Evolutionary conservation across 139 green algal genomes (phyloP).

Genomic region (Chlamydomonas sphaeroides): DNA sequence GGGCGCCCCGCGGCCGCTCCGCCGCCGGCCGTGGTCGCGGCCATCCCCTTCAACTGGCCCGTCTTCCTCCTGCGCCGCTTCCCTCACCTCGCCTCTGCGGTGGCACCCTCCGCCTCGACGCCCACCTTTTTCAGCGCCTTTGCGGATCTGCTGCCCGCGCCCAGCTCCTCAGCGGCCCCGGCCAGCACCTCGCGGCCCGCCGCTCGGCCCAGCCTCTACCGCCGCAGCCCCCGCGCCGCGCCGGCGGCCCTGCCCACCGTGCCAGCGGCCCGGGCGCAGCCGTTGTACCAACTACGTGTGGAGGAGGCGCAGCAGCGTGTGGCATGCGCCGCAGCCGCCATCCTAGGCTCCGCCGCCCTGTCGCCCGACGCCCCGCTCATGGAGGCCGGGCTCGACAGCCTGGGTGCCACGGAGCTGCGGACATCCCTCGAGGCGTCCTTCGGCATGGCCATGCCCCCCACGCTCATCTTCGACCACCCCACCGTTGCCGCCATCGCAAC

Average conservation of each 20-base stretch:
- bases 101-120: too few species aligned
- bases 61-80: slow-evolving; percentile 23
- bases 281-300: not conserved
- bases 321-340: not conserved
- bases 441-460: slow-evolving; percentile 58
- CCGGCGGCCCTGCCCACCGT: not conserved
- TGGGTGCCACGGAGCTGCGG: slow-evolving; percentile 81
- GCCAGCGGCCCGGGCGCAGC: not conserved
- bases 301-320: not conserved
- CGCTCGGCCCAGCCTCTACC: too few species aligned
- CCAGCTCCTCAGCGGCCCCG: too few species aligned
- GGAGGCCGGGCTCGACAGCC: slow-evolving; percentile 79
- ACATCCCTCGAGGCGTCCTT: slow-evolving; percentile 62
- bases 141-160: too few species aligned
- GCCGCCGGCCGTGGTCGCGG: slow-evolving; percentile 1
- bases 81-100: too few species aligned
- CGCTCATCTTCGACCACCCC: slow-evolving; percentile 74
- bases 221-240: too few species aligned
- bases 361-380: slow-evolving; percentile 57
- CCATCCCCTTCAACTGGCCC: slow-evolving; percentile 46
- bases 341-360: not conserved
- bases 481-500: slow-evolving; percentile 33
- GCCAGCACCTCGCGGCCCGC: too few species aligned
- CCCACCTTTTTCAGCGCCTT: slow-evolving; percentile 1
- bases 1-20: slow-evolving; percentile 46